phyloP scores from a whole-genome alignment of 345 rosid genomes.

The Toxicodendron radicans region DNA sequence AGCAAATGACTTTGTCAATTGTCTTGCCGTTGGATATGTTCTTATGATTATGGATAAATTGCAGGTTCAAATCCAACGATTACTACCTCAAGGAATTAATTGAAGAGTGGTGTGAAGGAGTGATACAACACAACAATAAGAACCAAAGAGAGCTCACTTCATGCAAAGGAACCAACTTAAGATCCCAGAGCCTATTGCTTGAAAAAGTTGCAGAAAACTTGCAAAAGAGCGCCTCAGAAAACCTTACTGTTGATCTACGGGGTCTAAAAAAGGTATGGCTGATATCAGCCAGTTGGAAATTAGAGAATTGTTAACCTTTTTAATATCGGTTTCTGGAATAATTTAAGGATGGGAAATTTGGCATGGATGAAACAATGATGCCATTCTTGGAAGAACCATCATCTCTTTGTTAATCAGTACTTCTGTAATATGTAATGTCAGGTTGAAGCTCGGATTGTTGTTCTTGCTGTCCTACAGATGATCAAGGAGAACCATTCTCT shows the following conservation, averaged over 20 bases:
- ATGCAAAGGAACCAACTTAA: conserved; percentile 38
- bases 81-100: conserved; percentile 77
- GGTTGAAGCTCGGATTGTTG: conserved; percentile 93
- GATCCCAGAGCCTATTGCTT: conserved; percentile 62
- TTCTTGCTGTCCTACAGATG: conserved; percentile 85
- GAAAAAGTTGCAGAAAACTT: conserved; percentile 79
- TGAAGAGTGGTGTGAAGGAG: conserved; percentile 98
- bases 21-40: background rate
- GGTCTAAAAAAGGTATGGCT: conserved; percentile 70
- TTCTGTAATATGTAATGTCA: conserved; percentile 36
- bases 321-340: background rate
- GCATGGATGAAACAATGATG: background rate
- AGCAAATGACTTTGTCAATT: conserved; percentile 4
- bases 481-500: conserved; percentile 70
- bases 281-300: conserved; percentile 6
- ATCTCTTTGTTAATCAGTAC: too few relatives aligned
- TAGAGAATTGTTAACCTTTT: background rate
- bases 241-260: conserved; percentile 69
- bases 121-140: conserved; percentile 50
- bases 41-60: conserved; percentile 7
- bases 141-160: conserved; percentile 34
- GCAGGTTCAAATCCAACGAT: conserved; percentile 83
- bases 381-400: conserved; percentile 7
- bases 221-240: conserved; percentile 54
- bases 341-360: background rate